phyloP scores from a whole-genome alignment of 495 filamentous ascomycete species.

The Rusavskia elegans region DNA sequence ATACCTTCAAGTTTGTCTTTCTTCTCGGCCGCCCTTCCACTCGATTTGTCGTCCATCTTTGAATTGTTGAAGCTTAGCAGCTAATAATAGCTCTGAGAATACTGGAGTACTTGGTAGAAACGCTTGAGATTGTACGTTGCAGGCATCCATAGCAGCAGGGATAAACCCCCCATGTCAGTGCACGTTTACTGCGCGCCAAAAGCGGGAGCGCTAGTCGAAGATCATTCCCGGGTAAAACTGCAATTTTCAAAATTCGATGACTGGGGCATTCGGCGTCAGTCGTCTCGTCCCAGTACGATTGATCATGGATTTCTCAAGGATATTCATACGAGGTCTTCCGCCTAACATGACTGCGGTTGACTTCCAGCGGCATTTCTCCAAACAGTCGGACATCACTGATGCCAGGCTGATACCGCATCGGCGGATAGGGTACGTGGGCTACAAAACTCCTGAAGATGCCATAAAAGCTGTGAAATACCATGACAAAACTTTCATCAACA shows the following conservation, averaged over 20 bases:
- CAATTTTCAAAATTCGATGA: background rate
- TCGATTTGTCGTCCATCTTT: conserved; percentile 1
- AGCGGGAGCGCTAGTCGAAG: background rate
- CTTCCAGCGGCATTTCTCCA: conserved; percentile 74
- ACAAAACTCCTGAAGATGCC: conserved; percentile 68
- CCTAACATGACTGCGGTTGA: conserved; percentile 61
- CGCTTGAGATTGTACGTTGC: no score
- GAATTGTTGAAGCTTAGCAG: background rate
- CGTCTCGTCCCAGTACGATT: no score
- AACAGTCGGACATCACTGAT: conserved; percentile 65
- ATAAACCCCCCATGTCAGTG: no score
- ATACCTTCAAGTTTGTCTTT: conserved; percentile 56
- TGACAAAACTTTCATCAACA: conserved; percentile 85
- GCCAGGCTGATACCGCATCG: conserved; percentile 75
- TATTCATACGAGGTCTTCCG: conserved; percentile 81
- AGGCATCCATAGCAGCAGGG: no score
- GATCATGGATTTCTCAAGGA: conserved; percentile 54
- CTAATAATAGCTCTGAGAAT: no score
- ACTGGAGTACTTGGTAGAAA: no score
- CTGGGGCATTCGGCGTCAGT: no score
- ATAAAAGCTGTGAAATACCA: conserved; percentile 77
- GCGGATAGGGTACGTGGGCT: conserved; percentile 91
- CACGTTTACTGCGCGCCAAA: no score
- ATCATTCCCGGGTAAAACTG: background rate
- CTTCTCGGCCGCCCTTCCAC: conserved; percentile 36